Conservation (phyloP, 163 green algal genomes). For the Scenedesmus sp. region DNA sequence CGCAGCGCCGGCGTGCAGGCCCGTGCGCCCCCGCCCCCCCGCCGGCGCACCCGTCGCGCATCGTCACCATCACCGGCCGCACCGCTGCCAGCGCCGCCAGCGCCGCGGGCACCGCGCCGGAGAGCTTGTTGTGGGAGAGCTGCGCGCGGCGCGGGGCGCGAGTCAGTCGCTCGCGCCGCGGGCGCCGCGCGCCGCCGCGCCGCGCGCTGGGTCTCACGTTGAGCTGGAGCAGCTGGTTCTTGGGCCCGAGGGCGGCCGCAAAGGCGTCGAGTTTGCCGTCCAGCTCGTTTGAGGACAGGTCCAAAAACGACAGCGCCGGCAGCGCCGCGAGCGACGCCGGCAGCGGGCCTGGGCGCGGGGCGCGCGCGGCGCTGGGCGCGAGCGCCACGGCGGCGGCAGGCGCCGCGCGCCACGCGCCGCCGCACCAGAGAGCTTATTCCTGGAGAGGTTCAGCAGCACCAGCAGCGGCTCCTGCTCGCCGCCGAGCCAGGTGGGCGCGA, state of each 20-base stretch:
- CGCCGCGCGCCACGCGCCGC: background rate
- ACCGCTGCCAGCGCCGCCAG: conserved; percentile 25
- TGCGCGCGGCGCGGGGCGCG: no score
- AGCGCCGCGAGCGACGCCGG: background rate
- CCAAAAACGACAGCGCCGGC: conserved; percentile 8
- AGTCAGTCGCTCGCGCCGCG: no score
- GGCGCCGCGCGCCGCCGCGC: no score
- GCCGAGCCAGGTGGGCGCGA: background rate
- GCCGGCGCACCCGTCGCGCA: conserved; percentile 36
- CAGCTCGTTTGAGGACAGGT: conserved; percentile 28
- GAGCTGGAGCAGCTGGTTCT: conserved; percentile 26
- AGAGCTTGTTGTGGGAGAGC: no score
- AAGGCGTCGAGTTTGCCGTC: conserved; percentile 9
- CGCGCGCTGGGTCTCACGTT: conserved; percentile 32
- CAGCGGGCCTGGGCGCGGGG: conserved; percentile 1
- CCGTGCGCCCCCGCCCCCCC: no score
- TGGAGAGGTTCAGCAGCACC: conserved; percentile 24
- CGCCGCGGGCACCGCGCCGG: background rate
- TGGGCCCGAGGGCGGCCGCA: background rate
- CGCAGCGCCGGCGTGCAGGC: background rate
- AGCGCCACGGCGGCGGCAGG: no score
- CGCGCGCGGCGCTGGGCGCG: no score
- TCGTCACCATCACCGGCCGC: conserved; percentile 27
- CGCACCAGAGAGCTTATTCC: background rate
- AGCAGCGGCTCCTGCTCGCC: background rate